Evolutionary conservation across 2,329 filamentous ascomycete species (phyloP).

Genomic region (Colletotrichum limetticola): DNA sequence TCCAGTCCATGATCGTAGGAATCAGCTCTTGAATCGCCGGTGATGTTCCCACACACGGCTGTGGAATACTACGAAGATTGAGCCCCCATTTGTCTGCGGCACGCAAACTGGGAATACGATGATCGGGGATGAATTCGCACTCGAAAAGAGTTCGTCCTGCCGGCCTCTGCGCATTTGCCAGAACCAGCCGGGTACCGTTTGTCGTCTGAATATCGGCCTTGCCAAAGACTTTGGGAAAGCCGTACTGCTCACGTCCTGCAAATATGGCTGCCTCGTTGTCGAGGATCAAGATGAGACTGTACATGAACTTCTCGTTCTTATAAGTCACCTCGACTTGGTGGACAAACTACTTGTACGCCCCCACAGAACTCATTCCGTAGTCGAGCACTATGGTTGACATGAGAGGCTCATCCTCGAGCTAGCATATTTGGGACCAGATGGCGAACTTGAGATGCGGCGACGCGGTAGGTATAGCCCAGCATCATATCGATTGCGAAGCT

Average conservation of each 20-base stretch:
- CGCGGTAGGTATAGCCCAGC: background rate
- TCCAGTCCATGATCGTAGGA: background rate
- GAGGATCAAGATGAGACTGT: background rate
- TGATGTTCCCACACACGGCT: background rate
- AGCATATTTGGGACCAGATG: background rate
- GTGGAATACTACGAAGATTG: background rate
- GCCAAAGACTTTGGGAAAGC: background rate
- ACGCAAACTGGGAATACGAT: background rate
- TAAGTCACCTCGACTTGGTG: background rate
- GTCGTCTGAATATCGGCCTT: background rate
- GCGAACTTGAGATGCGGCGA: background rate
- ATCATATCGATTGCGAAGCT: background rate
- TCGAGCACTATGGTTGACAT: background rate
- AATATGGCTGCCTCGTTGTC: background rate
- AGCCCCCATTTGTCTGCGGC: background rate
- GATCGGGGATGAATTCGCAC: background rate
- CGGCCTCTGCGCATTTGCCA: background rate
- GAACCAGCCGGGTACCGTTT: background rate
- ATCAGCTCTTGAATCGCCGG: background rate
- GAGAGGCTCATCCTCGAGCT: background rate
- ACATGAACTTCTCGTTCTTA: background rate
- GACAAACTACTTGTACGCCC: background rate
- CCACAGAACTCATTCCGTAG: background rate
- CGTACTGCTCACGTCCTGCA: background rate
- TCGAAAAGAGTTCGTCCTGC: background rate